Conservation (phyloP, 1,284 basidiomycete species). For the Trametes versicolor region DNA sequence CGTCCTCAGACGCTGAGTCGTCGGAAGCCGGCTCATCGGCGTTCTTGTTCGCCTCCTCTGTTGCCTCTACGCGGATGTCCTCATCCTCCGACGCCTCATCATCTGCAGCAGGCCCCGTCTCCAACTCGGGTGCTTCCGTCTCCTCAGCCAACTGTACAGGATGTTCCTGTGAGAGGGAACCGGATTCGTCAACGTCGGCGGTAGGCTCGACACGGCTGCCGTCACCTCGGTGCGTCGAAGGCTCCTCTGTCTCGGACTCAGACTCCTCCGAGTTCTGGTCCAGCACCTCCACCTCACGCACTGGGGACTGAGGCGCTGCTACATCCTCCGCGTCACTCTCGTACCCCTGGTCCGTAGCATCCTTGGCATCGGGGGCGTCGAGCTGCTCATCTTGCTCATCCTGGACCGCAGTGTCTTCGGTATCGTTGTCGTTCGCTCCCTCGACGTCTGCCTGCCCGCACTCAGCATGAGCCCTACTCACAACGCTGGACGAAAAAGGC, state of each 20-base stretch:
- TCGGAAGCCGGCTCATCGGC: slow-evolving; percentile 1
- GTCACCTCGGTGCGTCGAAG: slow-evolving; percentile 24
- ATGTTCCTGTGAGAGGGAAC: slow-evolving; percentile 25
- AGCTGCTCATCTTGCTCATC: background rate
- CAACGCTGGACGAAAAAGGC: slow-evolving; percentile 1
- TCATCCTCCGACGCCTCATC: background rate
- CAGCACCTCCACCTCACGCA: background rate
- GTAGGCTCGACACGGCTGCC: slow-evolving; percentile 16
- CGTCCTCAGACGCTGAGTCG: slow-evolving; percentile 7
- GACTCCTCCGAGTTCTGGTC: background rate
- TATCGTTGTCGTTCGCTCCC: background rate
- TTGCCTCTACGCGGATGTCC: background rate
- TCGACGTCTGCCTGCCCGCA: slow-evolving; percentile 4
- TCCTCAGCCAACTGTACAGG: slow-evolving; percentile 2
- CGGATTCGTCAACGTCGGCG: slow-evolving; percentile 27
- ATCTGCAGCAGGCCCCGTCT: background rate
- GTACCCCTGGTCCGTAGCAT: slow-evolving; percentile 14
- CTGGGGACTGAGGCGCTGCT: background rate
- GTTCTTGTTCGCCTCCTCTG: background rate
- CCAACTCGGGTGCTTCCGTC: background rate
- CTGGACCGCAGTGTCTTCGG: background rate
- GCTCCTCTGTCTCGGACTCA: background rate
- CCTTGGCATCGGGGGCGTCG: background rate
- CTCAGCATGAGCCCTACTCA: slow-evolving; percentile 17
- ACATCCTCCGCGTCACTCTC: slow-evolving; percentile 15